Conservation (phyloP, 1,284 basidiomycete genomes). For the Amylostereum areolatum region DNA sequence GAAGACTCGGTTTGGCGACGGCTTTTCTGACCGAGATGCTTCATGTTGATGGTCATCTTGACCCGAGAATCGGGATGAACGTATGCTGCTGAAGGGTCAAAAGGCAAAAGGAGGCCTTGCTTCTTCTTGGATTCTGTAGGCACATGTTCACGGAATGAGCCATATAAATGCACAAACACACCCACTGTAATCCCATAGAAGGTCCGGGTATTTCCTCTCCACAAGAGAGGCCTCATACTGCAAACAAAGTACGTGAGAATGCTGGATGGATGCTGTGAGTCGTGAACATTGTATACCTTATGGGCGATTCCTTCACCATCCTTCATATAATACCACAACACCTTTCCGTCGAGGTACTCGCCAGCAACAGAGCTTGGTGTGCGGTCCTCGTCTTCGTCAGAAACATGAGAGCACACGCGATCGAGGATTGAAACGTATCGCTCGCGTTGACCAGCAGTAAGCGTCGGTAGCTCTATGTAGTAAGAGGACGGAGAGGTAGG, state of each 20-base stretch:
- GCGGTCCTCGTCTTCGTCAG: slow-evolving; percentile 17
- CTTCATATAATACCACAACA: slow-evolving; percentile 54
- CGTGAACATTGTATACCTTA: slow-evolving; percentile 36
- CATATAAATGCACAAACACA: not conserved
- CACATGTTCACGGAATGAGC: not conserved
- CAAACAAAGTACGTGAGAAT: slow-evolving; percentile 13
- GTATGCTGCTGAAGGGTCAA: slow-evolving; percentile 55
- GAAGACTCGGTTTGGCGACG: slow-evolving; percentile 3
- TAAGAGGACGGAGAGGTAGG: too few relatives aligned
- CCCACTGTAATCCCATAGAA: slow-evolving; percentile 50
- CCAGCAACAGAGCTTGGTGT: too few relatives aligned
- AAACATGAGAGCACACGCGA: too few relatives aligned
- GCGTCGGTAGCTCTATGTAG: too few relatives aligned
- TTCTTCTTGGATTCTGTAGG: slow-evolving; percentile 26
- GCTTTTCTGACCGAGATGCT: slow-evolving; percentile 1
- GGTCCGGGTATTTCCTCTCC: slow-evolving; percentile 19
- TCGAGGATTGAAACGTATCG: too few relatives aligned
- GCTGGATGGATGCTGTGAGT: slow-evolving; percentile 3
- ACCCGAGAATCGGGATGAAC: slow-evolving; percentile 59
- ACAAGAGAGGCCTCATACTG: slow-evolving; percentile 18
- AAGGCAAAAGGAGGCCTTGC: slow-evolving; percentile 35
- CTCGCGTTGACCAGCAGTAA: too few relatives aligned
- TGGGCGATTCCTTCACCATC: slow-evolving; percentile 51
- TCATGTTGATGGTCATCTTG: slow-evolving; percentile 25
- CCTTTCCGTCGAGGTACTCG: slow-evolving; percentile 36